Evolutionary conservation across 1,284 basidiomycete genomes (phyloP).

Genomic region (Malassezia brasiliensis): DNA sequence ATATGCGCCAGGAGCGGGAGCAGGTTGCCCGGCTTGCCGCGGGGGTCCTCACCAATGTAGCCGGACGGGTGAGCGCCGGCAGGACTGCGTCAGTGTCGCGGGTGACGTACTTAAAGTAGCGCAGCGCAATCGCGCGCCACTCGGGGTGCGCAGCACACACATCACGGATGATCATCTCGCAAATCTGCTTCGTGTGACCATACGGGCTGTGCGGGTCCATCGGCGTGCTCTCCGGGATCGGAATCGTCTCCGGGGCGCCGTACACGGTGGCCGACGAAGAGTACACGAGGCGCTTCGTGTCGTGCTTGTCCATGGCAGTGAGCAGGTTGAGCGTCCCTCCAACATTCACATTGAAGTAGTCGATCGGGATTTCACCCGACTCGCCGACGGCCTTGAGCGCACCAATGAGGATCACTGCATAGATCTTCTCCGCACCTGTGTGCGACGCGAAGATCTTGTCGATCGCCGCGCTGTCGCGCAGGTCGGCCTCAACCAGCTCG

Average conservation of each 20-base stretch:
- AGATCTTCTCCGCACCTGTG: constrained; percentile 55
- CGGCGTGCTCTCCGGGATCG: constrained; percentile 85
- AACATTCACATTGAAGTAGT: constrained; percentile 50
- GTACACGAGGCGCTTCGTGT: constrained; percentile 79
- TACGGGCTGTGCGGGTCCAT: constrained; percentile 85
- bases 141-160: constrained; percentile 67
- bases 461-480: constrained; percentile 34
- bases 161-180: constrained; percentile 81
- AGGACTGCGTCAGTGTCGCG: constrained; percentile 56
- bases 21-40: constrained; percentile 87
- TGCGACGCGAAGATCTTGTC: constrained; percentile 33
- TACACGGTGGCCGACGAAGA: constrained; percentile 99
- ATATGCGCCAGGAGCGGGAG: constrained; percentile 90
- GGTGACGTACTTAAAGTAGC: constrained; percentile 84
- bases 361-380: constrained; percentile 83
- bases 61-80: constrained; percentile 95
- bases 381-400: constrained; percentile 98
- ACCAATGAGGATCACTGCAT: constrained; percentile 92
- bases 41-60: constrained; percentile 87
- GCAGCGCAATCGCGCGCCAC: constrained; percentile 72
- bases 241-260: constrained; percentile 80
- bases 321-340: constrained; percentile 40
- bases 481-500: constrained; percentile 52
- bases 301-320: constrained; percentile 64
- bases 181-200: constrained; percentile 89